These are phyloP conservation scores for Orbilia blumenaviensis DNA, from an alignment of 2,329 filamentous ascomycete species.

Conservation along the genomic window DNA sequence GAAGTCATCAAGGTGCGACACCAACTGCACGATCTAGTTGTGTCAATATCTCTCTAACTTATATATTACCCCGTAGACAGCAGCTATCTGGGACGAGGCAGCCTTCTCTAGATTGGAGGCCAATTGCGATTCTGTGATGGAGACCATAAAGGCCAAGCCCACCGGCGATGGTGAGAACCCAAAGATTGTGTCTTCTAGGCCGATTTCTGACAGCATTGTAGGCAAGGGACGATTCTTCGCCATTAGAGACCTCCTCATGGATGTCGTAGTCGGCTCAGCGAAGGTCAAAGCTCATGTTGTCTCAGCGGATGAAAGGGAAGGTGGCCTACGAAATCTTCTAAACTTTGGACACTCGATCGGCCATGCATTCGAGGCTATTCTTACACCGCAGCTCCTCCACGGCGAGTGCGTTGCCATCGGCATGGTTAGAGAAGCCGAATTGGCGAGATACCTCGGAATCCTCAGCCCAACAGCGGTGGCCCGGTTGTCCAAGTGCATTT, in stretches of 20 bases:
- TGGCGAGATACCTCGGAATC: constrained; percentile 87
- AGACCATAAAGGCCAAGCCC: constrained; percentile 72
- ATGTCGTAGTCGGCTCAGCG: constrained; percentile 88
- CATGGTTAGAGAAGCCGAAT: constrained; percentile 97
- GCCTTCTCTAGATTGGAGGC: constrained; percentile 87
- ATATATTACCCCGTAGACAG: constrained; percentile 70
- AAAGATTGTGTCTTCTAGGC: neutral
- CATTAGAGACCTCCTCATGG: constrained; percentile 76
- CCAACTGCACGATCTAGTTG: neutral
- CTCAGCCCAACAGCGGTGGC: constrained; percentile 87
- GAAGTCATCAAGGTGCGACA: constrained; percentile 83
- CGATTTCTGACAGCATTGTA: constrained; percentile 3
- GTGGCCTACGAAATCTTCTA: constrained; percentile 88
- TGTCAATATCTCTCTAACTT: neutral
- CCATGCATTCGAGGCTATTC: constrained; percentile 92
- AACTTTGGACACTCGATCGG: constrained; percentile 99
- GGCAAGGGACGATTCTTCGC: constrained; percentile 71
- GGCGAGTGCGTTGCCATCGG: constrained; percentile 96
- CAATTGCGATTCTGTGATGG: constrained; percentile 79
- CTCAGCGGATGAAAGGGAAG: constrained; percentile 91
- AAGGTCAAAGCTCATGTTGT: constrained; percentile 93
- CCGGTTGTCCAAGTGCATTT: constrained; percentile 87
- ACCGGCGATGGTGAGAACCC: constrained; percentile 61
- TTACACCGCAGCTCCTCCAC: constrained; percentile 93
- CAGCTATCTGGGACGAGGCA: constrained; percentile 89